Evolutionary conservation across 768 basidiomycete genomes (phyloP).

Genomic region (Pisolithus microcarpus): DNA sequence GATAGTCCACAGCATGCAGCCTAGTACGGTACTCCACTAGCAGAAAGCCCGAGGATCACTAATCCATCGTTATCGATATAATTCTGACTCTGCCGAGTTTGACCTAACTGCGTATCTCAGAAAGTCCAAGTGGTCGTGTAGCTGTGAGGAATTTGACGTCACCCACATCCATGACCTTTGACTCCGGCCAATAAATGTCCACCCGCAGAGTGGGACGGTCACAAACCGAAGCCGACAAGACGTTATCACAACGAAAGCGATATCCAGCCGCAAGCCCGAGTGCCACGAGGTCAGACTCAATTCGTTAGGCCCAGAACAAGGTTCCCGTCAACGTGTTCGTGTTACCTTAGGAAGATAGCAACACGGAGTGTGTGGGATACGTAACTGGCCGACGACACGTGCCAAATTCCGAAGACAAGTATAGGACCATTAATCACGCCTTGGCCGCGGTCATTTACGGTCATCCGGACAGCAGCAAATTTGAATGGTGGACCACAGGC

Average conservation of each 20-base stretch:
- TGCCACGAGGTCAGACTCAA: constrained; percentile 23
- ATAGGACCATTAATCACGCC: constrained; percentile 6
- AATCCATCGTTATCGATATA: constrained; percentile 20
- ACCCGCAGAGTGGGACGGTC: not conserved
- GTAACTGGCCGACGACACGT: constrained; percentile 22
- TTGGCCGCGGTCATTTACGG: no score
- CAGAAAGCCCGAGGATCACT: constrained; percentile 11
- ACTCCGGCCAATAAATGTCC: constrained; percentile 8
- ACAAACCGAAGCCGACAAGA: constrained; percentile 7
- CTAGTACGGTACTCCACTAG: constrained; percentile 5
- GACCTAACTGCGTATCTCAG: constrained; percentile 16
- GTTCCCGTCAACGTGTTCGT: constrained; percentile 15
- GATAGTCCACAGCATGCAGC: constrained; percentile 15
- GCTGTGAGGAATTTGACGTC: constrained; percentile 15
- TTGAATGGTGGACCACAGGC: not conserved
- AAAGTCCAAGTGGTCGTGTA: constrained; percentile 8
- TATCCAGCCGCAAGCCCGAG: constrained; percentile 6
- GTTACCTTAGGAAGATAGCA: not conserved
- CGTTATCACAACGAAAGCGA: constrained; percentile 19
- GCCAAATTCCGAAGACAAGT: constrained; percentile 18
- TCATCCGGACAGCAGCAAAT: no score
- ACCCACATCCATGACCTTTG: constrained; percentile 11
- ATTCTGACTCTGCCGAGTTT: constrained; percentile 16
- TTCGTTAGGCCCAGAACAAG: constrained; percentile 21
- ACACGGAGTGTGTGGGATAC: constrained; percentile 6